Evolutionary conservation across 805 yeast species (phyloP).

Genomic region (Metschnikowia orientalis): DNA sequence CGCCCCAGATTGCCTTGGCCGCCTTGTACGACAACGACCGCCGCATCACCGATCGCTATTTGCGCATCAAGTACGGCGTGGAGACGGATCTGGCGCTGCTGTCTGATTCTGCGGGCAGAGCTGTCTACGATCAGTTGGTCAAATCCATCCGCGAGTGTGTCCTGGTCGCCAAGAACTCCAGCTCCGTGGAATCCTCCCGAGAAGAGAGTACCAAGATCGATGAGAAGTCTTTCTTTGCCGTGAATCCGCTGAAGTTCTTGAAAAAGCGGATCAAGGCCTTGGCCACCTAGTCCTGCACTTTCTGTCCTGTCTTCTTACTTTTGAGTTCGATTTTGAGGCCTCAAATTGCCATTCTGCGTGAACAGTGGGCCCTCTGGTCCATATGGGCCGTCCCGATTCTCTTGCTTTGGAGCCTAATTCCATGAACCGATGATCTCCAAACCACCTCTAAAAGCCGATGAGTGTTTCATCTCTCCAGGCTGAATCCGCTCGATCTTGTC

Average conservation of each 20-base stretch:
- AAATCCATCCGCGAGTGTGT: conserved; percentile 48
- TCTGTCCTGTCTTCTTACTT: too few species aligned
- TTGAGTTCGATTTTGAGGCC: too few species aligned
- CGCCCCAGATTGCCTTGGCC: conserved; percentile 93
- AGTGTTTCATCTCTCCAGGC: too few species aligned
- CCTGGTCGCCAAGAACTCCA: conserved; percentile 33
- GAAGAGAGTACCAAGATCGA: conserved; percentile 63
- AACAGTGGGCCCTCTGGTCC: too few species aligned
- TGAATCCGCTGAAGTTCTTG: conserved; percentile 52
- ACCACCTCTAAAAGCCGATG: too few species aligned
- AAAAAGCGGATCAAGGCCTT: conserved; percentile 38
- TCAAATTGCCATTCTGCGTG: too few species aligned
- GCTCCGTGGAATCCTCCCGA: conserved; percentile 43
- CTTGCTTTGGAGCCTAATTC: too few species aligned
- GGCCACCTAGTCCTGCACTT: neutral
- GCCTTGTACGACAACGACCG: conserved; percentile 68
- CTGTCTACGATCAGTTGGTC: conserved; percentile 43
- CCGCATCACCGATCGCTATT: conserved; percentile 59
- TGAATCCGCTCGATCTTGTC: too few species aligned
- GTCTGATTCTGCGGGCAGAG: conserved; percentile 13
- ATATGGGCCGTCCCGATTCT: too few species aligned
- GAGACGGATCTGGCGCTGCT: too few species aligned
- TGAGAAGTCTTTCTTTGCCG: conserved; percentile 57
- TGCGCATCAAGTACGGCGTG: conserved; percentile 49
- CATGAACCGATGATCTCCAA: too few species aligned